Evolutionary conservation across 1,284 basidiomycete genomes (phyloP), one percentile per base, ranked within the genome.

Genomic region (Cutaneotrichosporon mucoides): DNA sequence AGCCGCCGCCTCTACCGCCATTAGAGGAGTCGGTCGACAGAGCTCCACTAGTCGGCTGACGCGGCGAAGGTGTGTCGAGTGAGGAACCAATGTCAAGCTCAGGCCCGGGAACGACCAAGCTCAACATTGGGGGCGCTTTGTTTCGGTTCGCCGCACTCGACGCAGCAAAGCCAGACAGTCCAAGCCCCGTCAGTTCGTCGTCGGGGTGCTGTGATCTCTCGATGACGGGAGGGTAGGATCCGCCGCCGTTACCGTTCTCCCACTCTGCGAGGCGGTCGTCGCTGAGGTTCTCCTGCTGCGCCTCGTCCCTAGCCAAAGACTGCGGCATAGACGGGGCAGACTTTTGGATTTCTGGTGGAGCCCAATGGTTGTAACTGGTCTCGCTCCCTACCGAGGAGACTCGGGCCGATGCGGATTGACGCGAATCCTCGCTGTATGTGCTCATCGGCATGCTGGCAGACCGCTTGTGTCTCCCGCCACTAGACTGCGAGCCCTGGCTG

Each of bases 381-480:
- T 51, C 43, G 44, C 15, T 46, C n/a, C 53, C 40, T 8, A 24
- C 34, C 13, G 53, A 45, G 6, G 53, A 45, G 15, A 16, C 35
- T 38, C 42, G n/a, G 6, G 42, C n/a, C 35, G 43, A 24, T 24
- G 24, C 24, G 24, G 24, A 24, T 24, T 24, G 24, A 24, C 24
- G 24, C 24, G 24, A 46, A 10, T 8, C 15, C 12, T 45, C 37
- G 44, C n/a, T 45, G 36, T 16, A 37, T 35, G 16, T 55, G 5
- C 68, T 56, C 52, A 64, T 55, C 4, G 73, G 73, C 68, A 74
- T 56, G 50, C 68, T 70, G 5, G 65, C 62, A 1, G 72, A 74
- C 12, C 73, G 68, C 40, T 61, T 57, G 53, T 76, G 73, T 4
- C 60, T 58, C 44, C 43, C 7, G 4, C 43, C 53, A 34, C 60